Evolutionary conservation across 257 asterid genomes (phyloP).

Genomic region (Coffea canephora): DNA sequence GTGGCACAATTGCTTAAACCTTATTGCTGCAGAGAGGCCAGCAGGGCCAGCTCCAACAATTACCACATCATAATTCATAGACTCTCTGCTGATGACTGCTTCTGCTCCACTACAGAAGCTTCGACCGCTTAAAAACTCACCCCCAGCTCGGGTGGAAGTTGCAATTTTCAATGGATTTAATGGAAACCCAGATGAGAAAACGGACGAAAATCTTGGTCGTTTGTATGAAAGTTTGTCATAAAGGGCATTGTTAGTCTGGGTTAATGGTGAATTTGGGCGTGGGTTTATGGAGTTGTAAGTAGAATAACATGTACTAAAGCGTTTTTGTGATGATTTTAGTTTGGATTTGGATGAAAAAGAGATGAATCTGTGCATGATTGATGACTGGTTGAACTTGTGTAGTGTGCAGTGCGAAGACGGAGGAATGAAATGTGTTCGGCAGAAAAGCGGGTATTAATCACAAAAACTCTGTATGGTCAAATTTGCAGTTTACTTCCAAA

Average conservation of each 20-base stretch:
- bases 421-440: no score
- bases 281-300: not conserved
- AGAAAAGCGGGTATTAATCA: no score
- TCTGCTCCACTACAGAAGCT: conserved; percentile 46
- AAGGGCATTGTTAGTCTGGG: conserved; percentile 15
- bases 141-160: conserved; percentile 20
- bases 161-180: conserved; percentile 18
- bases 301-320: not conserved
- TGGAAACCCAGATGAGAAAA: conserved; percentile 25
- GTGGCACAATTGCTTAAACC: conserved; percentile 78
- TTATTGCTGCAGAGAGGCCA: conserved; percentile 92
- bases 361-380: conserved; percentile 42
- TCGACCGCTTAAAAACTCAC: conserved; percentile 33
- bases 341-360: conserved; percentile 30
- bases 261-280: conserved; percentile 13
- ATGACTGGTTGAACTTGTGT: not conserved
- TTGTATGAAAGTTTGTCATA: conserved; percentile 12
- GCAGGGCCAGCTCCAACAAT: conserved; percentile 99
- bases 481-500: no score
- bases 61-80: conserved; percentile 80
- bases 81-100: conserved; percentile 46
- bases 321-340: conserved; percentile 27
- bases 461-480: no score
- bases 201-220: conserved; percentile 17
- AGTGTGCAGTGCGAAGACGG: no score